Conservation (phyloP, 225 moss, liverwort and hornwort species). For the Neckera pumila region DNA sequence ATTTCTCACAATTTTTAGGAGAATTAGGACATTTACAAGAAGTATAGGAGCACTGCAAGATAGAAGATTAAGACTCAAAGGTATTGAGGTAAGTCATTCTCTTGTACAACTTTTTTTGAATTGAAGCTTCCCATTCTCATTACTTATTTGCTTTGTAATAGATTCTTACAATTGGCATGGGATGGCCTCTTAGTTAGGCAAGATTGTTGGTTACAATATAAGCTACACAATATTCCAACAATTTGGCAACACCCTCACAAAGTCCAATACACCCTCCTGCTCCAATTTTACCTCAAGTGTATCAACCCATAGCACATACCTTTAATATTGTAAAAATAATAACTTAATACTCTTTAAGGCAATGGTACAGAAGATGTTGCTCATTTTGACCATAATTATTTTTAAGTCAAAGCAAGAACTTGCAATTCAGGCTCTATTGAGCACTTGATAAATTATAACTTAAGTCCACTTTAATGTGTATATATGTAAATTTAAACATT, state of each 20-base stretch:
- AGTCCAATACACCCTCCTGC: too few species aligned
- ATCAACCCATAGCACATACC: too few species aligned
- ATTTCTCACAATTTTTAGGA: accelerated
- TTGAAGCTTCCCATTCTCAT: background rate
- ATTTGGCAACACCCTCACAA: background rate
- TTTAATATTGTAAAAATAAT: too few species aligned
- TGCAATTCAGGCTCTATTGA: too few species aligned
- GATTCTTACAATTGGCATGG: background rate
- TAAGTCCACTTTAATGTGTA: too few species aligned
- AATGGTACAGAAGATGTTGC: too few species aligned
- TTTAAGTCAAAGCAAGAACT: too few species aligned
- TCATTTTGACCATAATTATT: too few species aligned
- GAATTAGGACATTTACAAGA: background rate
- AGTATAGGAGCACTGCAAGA: accelerated
- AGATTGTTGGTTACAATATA: accelerated
- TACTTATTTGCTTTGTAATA: background rate
- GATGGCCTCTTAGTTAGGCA: background rate
- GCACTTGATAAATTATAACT: too few species aligned
- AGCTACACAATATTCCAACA: background rate
- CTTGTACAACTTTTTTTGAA: background rate
- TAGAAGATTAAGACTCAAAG: background rate
- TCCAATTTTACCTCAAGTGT: too few species aligned
- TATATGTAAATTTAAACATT: too few species aligned
- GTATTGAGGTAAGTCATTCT: background rate
- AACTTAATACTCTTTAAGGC: too few species aligned